Evolutionary conservation across 805 yeast species (phyloP), one percentile per base, ranked within the genome.

Genomic region (Wickerhamomyces bovis): DNA sequence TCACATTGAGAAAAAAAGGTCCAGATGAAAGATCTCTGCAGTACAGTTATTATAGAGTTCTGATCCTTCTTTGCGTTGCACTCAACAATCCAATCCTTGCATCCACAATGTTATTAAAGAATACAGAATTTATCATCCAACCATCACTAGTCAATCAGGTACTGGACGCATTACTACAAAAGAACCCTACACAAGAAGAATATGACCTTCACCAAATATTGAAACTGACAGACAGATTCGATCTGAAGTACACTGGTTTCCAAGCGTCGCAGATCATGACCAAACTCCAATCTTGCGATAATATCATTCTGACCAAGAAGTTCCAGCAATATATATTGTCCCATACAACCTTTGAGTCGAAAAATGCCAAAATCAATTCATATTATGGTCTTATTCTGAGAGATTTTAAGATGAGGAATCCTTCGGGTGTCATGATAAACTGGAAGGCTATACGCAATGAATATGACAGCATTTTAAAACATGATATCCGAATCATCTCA

Each of bases 171-270:
- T 43, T 57, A 6, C 21, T 56, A 18, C 21, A 51, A 12, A 57
- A 57, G 25, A 43, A 47, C 31, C 63, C 63, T 6, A 44, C 31
- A 6, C 22, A 45, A 30, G 61, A 57, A n/a, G 61, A 54, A 38
- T 38, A 44, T 15, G 46, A 53, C 2, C 40, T 58, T 12, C 51
- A 49, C n/a, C 33, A 50, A 15, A 46, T 57, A 16, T 13, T 54
- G n/a, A 50, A 52, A 26, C 43, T 57, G 19, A 44, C 43, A 3
- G 15, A 22, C 7, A 43, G 44, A 30, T 50, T 48, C 20, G 3
- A 42, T 10, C 50, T 49, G 21, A 46, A 16, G 22, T 50, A 57
- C 16, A 35, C 45, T 38, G 54, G 51, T 11, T 38, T 43, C 6
- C 53, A 58, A 38, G 49, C 46, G 9, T 6, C 40, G 1, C 55